Evolutionary conservation across 108 stramenopile genomes (phyloP).

Genomic region (Stephanodiscus triporus): DNA sequence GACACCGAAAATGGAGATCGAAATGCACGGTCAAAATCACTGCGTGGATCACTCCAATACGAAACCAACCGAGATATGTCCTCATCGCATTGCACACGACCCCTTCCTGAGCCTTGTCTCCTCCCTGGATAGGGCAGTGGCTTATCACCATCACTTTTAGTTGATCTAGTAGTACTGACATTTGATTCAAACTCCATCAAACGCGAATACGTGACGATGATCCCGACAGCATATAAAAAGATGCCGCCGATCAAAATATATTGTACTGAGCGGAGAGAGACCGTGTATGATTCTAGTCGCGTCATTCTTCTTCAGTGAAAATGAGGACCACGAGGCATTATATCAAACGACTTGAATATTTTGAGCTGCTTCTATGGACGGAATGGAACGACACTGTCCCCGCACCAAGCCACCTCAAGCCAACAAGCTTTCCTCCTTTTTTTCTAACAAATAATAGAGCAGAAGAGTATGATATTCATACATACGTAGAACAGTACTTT

Average conservation of each 20-base stretch:
- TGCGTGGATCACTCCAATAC: conserved; percentile 79
- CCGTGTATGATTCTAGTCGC: background rate
- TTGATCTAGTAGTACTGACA: background rate
- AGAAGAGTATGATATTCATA: too few species aligned
- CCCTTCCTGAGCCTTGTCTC: conserved; percentile 15
- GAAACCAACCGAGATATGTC: conserved; percentile 27
- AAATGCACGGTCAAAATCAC: conserved; percentile 54
- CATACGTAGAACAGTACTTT: too few species aligned
- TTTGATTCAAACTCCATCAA: conserved; percentile 5
- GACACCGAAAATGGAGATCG: conserved; percentile 49
- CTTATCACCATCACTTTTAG: background rate
- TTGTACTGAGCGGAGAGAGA: background rate
- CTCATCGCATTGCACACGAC: conserved; percentile 18
- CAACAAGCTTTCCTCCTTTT: too few species aligned
- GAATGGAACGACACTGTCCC: too few species aligned
- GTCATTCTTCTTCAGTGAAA: conserved; percentile 4
- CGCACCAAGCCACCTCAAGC: too few species aligned
- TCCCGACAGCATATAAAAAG: background rate
- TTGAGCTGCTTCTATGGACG: too few species aligned
- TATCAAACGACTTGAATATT: too few species aligned
- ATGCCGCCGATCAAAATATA: background rate
- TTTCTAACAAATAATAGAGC: too few species aligned
- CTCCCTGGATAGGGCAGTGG: conserved; percentile 2
- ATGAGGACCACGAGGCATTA: too few species aligned
- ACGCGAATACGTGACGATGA: background rate